Evolutionary conservation across 805 yeast species (phyloP), one percentile per base, ranked within the genome.

Genomic region (Zygosaccharomyces bisporus): DNA sequence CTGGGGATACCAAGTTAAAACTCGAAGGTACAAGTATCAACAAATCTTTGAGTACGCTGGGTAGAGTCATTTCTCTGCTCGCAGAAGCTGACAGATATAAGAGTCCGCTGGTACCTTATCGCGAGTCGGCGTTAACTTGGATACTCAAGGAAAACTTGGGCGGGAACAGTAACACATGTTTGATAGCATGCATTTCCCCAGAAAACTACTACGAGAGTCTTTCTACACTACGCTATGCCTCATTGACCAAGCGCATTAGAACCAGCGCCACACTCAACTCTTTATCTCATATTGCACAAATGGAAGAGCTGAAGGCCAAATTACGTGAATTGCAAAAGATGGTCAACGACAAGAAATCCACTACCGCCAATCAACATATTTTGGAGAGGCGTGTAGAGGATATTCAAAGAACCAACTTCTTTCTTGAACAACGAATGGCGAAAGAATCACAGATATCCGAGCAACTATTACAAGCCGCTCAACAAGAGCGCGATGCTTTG

Each of bases 111-210:
- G 29, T 45, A 89, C 95, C 60, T 0, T 87, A 84, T 53, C 70
- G 90, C 45, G 91, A 86, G 54, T 83, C 95, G 1, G 83, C 83
- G 53, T 70, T 87, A 41, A 86, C 95, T 0, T 70, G 91, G 49
- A 79, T 88, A 9, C 64, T 87, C 25, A 90, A 84, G 58, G 90
- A 84, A 53, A 80, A 91, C 0, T 66, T 87, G 17, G 93, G 95
- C 8, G 95, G 95, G 1, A 86, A 87, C 60, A 80, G 90, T 2
- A 70, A 88, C 41, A 88, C 95, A 0, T 82, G 83, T 1, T 79
- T 88, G 84, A 75, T 88, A n/a, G 93, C 93, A 16, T 87, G 95
- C 60, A 72, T 88, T 0, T 80, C 95, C 0, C 95, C 95, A 0
- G 71, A 79, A 13, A 91, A 84, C 55, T 82, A 78, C 60, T 90